phyloP scores from a whole-genome alignment of 495 filamentous ascomycete species.

The Lineolata rhizophorae region DNA sequence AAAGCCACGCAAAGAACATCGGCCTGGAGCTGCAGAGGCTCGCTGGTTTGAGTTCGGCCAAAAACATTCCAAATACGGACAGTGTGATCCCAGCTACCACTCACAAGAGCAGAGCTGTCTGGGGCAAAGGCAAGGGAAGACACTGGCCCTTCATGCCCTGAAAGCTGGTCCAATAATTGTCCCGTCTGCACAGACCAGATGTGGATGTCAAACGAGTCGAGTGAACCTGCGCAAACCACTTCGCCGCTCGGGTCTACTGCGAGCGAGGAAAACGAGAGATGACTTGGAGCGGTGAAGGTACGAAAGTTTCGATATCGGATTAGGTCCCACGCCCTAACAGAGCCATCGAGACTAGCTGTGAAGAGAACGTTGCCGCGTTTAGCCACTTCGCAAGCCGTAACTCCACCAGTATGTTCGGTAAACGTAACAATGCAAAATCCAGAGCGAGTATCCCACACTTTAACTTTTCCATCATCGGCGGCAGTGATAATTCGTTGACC shows the following conservation, averaged over 20 bases:
- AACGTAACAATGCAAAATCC: constrained; percentile 97
- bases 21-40: constrained; percentile 73
- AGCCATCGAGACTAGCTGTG: constrained; percentile 83
- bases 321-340: constrained; percentile 86
- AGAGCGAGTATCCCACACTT: constrained; percentile 90
- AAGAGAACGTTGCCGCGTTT: constrained; percentile 89
- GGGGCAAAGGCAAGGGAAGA: constrained; percentile 72
- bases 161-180: constrained; percentile 72
- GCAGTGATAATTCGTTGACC: constrained; percentile 81
- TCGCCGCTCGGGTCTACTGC: constrained; percentile 95
- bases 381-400: constrained; percentile 88
- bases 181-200: constrained; percentile 97
- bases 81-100: constrained; percentile 88
- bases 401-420: constrained; percentile 84
- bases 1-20: constrained; percentile 77
- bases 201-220: constrained; percentile 92
- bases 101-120: constrained; percentile 59
- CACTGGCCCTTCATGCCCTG: constrained; percentile 87
- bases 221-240: constrained; percentile 80
- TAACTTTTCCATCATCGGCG: constrained; percentile 92
- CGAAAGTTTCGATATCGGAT: constrained; percentile 92
- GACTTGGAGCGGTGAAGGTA: constrained; percentile 81
- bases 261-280: constrained; percentile 76
- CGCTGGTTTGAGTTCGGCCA: constrained; percentile 75
- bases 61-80: constrained; percentile 93